Conservation (phyloP, 2,329 filamentous ascomycete genomes). For the Leptographium procerum region DNA sequence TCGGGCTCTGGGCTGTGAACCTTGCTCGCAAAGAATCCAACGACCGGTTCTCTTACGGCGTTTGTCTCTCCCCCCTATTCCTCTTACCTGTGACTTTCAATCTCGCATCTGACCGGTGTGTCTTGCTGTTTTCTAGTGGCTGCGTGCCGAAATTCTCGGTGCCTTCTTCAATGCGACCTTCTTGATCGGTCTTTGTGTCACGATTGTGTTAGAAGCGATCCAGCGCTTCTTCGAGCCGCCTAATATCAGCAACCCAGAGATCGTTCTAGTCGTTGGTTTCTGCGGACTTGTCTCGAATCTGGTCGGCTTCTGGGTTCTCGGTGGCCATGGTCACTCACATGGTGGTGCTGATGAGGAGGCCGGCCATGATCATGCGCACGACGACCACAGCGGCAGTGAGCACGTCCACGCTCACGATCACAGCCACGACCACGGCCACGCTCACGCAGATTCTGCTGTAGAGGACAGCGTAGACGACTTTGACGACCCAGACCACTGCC, state of each 20-base stretch:
- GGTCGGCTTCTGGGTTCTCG: conserved; percentile 78
- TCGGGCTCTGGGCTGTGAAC: conserved; percentile 91
- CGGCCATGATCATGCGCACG: conserved; percentile 37
- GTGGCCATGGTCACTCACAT: conserved; percentile 82
- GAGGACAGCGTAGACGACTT: conserved; percentile 33
- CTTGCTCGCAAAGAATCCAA: conserved; percentile 76
- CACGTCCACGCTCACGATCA: conserved; percentile 21
- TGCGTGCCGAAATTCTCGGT: conserved; percentile 91
- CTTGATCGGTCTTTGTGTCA: conserved; percentile 87
- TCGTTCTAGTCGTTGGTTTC: conserved; percentile 83
- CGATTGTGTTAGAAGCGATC: conserved; percentile 90
- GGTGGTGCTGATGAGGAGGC: conserved; percentile 38
- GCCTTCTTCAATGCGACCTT: conserved; percentile 97
- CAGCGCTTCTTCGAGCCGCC: conserved; percentile 87
- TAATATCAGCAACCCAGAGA: conserved; percentile 69
- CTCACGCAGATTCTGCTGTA: conserved; percentile 24
- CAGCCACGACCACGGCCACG: conserved; percentile 17
- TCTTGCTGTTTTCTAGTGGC: conserved; percentile 49
- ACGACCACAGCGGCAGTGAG: conserved; percentile 27
- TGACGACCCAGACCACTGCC: conserved; percentile 17
- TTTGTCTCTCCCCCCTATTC: conserved; percentile 31
- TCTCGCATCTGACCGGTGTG: not conserved
- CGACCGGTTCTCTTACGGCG: conserved; percentile 90
- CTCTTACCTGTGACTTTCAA: not conserved
- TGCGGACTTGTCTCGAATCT: conserved; percentile 82